phyloP scores from a whole-genome alignment of 139 green algal species.

The Marvania coccoides region DNA sequence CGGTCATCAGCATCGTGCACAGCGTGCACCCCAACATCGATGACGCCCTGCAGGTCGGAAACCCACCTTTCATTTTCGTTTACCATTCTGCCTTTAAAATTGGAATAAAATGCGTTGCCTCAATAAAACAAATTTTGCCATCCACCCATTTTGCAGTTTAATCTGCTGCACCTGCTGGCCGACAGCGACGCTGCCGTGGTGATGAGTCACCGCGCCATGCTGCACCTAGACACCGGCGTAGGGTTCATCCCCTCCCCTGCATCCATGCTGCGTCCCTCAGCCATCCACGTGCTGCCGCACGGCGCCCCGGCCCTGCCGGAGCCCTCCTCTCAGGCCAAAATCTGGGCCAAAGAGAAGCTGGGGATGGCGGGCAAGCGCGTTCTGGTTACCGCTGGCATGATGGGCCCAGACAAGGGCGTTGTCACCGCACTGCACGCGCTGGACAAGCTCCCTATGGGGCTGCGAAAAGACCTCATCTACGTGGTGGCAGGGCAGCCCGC shows the following conservation, averaged over 20 bases:
- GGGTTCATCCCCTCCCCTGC: background rate
- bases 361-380: background rate
- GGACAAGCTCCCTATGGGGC: background rate
- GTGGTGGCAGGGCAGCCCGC: background rate
- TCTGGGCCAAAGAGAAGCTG: background rate
- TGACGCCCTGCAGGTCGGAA: background rate
- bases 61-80: no score
- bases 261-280: background rate
- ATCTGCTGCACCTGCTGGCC: background rate
- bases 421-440: background rate
- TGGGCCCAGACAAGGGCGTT: constrained; percentile 3
- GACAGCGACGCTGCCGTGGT: background rate
- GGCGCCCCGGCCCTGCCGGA: background rate
- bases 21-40: background rate
- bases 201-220: background rate
- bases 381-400: background rate
- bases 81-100: no score
- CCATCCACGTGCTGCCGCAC: background rate
- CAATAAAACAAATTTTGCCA: background rate
- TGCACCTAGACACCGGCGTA: background rate
- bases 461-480: constrained; percentile 1
- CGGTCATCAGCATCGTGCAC: constrained; percentile 1
- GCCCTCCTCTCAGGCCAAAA: background rate
- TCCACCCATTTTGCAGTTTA: background rate
- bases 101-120: no score